Conservation (phyloP, 345 rosid species). For the Trapa incisa region DNA sequence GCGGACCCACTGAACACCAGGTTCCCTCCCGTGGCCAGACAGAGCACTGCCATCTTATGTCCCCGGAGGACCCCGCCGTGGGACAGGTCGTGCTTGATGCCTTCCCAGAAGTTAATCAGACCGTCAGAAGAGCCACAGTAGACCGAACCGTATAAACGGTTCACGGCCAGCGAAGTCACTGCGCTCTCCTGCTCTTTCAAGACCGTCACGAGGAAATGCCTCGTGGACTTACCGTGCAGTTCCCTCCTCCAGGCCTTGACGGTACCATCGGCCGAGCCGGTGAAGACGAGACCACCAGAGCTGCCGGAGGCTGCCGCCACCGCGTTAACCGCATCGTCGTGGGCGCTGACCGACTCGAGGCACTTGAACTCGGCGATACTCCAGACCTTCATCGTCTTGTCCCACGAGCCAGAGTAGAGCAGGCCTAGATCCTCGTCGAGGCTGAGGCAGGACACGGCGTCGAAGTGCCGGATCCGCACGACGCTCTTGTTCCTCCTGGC, state of each 20-base stretch:
- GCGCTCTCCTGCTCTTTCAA: slow-evolving; percentile 62
- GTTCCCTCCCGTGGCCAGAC: slow-evolving; percentile 23
- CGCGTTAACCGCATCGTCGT: slow-evolving; percentile 44
- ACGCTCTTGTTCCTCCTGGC: slow-evolving; percentile 9
- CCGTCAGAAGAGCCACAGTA: slow-evolving; percentile 40
- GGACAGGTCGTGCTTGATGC: background rate
- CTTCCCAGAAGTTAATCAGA: slow-evolving; percentile 14
- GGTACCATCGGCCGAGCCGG: slow-evolving; percentile 48
- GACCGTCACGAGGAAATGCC: slow-evolving; percentile 43
- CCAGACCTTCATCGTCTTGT: slow-evolving; percentile 49
- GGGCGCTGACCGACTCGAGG: slow-evolving; percentile 41
- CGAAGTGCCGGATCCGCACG: slow-evolving; percentile 24
- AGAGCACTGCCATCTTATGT: slow-evolving; percentile 15
- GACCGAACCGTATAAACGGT: slow-evolving; percentile 24
- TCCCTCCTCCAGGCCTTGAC: slow-evolving; percentile 38
- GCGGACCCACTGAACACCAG: slow-evolving; percentile 80
- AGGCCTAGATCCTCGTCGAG: slow-evolving; percentile 25
- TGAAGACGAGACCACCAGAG: slow-evolving; percentile 22
- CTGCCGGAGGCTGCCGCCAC: slow-evolving; percentile 14
- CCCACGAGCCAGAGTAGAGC: slow-evolving; percentile 56
- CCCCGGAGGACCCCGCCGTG: slow-evolving; percentile 18
- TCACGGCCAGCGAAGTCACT: slow-evolving; percentile 58
- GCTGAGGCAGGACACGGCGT: slow-evolving; percentile 40
- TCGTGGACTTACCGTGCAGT: slow-evolving; percentile 24
- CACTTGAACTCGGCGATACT: slow-evolving; percentile 30